Conservation (phyloP, 2,329 filamentous ascomycete genomes). For the Pyrenochaeta sp. region DNA sequence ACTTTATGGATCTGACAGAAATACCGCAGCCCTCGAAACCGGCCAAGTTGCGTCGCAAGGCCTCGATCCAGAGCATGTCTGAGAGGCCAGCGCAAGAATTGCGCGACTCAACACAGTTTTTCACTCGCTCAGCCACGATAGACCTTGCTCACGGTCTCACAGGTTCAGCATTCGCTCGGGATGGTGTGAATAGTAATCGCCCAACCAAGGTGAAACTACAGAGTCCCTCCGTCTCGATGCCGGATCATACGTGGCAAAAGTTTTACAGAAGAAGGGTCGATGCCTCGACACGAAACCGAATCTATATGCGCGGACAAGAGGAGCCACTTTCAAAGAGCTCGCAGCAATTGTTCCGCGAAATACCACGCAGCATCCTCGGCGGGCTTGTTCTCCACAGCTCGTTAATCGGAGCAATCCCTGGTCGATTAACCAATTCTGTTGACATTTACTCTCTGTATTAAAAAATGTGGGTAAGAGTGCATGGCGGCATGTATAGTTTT, state of each 20-base stretch:
- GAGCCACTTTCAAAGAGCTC: slow-evolving; percentile 25
- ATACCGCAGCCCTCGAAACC: slow-evolving; percentile 15
- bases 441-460: slow-evolving; percentile 34
- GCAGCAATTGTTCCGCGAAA: slow-evolving; percentile 25
- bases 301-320: slow-evolving; percentile 26
- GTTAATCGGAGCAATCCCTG: slow-evolving; percentile 26
- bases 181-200: neutral
- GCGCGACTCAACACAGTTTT: slow-evolving; percentile 22
- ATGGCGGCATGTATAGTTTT: no score
- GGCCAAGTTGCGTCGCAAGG: slow-evolving; percentile 28
- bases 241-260: slow-evolving; percentile 13
- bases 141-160: slow-evolving; percentile 14
- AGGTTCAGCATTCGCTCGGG: slow-evolving; percentile 6
- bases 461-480: no score
- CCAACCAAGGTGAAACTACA: slow-evolving; percentile 8
- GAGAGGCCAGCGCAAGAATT: slow-evolving; percentile 13
- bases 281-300: slow-evolving; percentile 32
- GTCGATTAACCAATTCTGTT: slow-evolving; percentile 31
- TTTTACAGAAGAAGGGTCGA: slow-evolving; percentile 36
- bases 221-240: slow-evolving; percentile 14
- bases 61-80: slow-evolving; percentile 18
- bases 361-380: slow-evolving; percentile 28
- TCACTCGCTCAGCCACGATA: slow-evolving; percentile 25
- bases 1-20: slow-evolving; percentile 36
- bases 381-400: slow-evolving; percentile 31